Base-by-base conservation (phyloP, 176 grass and related monocot genomes). In the Bonia amplexicaulis region DNA sequence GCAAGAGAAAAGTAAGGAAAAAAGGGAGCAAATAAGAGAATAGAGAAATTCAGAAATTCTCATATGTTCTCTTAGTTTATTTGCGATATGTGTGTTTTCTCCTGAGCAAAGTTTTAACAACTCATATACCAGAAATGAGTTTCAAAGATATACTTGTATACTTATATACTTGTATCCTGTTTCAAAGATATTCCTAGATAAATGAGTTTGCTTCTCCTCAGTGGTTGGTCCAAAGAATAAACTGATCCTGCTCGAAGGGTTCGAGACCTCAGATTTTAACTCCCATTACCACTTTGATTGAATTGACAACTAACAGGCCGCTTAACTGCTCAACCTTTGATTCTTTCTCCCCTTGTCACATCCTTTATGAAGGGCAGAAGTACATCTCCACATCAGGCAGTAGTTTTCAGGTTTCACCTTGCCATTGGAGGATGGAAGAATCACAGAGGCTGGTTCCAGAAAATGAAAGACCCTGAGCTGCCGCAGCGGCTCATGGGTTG, bases 121-220 rank as follows among this genome's bases (percentile, higher is more conserved):
- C n/a, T n/a, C n/a, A n/a, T n/a, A n/a, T n/a, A n/a, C n/a, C n/a
- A n/a, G n/a, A n/a, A n/a, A n/a, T n/a, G n/a, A n/a, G n/a, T n/a
- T n/a, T n/a, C n/a, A n/a, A n/a, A n/a, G n/a, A n/a, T n/a, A n/a
- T n/a, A n/a, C n/a, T n/a, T n/a, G n/a, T 2, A 29, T 2, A 29
- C 29, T 29, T 27, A 45, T 70, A 10, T 67, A 40, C 6, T 0
- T 25, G 46, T 20, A n/a, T 22, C 33, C 26, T 53, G 22, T 42
- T 66, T 65, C 71, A 53, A 71, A 29, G 45, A 84, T 76, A 84
- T 66, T 76, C 15, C 40, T 54, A 29, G 68, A 55, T 47, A 70
- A 12, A 70, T 47, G 54, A 27, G 15, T 39, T 27, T 66, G 71
- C 71, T 84, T 66, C 82, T 66, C 59, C 46, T 14, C 12, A 53